Evolutionary conservation across 176 grass and related monocot genomes (phyloP), one percentile per base, ranked within the genome.

Genomic region (Tillandsia fasciculata): DNA sequence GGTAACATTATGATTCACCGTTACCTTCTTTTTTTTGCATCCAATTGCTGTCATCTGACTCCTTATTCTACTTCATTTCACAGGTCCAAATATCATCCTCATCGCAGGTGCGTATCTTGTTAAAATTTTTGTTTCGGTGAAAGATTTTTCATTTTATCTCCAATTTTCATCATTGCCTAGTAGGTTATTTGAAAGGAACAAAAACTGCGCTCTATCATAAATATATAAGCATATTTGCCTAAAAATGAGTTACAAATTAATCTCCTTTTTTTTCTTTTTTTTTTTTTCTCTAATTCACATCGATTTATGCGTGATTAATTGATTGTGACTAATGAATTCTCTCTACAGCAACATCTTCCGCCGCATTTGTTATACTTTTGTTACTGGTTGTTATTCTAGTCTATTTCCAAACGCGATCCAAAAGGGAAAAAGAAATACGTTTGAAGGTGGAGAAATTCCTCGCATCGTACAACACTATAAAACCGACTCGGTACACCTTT

Each of bases 261-360:
- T 49, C 23, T n/a, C n/a, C n/a, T n/a, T n/a, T n/a, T n/a, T n/a
- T n/a, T n/a, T n/a, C n/a, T n/a, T n/a, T n/a, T n/a, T n/a, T 24
- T 22, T 58, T 65, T 54, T 49, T 68, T 63, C 69, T 5, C 5
- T 42, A 42, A 42, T 42, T 42, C 33, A 42, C 3, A 6, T 7
- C 5, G 5, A 42, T 42, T 42, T 42, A 42, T 3, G 33, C 33
- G 6, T 42, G 33, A 42, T 42, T 42, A 6, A 42, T 42, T 42
- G 4, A 42, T 7, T 6, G 33, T 42, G 33, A 42, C 6, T 42
- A 3, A 5, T 42, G 33, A 42, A 12, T 54, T 63, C 63, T 72
- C 57, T 67, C 49, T 51, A 1, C 78, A 74, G 70, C 59, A 22
- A 50, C 29, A 64, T 74, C 71, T 52, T 17, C 50, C 63, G 26